Evolutionary conservation across 2,329 filamentous ascomycete genomes (phyloP), one percentile per base, ranked within the genome.

Genomic region (Xylariaceae sp.): DNA sequence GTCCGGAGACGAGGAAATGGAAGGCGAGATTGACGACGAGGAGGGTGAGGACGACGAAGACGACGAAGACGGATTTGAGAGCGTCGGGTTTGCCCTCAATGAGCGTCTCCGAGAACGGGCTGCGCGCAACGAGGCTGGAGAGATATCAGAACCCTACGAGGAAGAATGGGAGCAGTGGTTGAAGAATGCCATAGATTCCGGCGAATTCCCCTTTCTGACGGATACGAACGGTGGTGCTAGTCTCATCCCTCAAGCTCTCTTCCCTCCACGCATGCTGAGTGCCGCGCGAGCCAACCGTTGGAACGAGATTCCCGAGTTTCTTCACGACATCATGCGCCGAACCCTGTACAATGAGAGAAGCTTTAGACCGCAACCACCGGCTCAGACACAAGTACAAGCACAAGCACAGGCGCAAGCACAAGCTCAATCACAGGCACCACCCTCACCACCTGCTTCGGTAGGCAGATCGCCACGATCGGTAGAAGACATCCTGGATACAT

Each of bases 91-190:
- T 46, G 77, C 76, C 44, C 69, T 86, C 48, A 88, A 88, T 62
- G 77, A 85, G 65, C 79, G 80, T n/a, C 78, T 89, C 19, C 76
- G 82, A 46, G 81, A 83, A 54, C 81, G 83, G 44, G 84, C 82
- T 7, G 84, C 83, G 14, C 76, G 81, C 43, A 79, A 82, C 50
- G 82, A 85, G 57, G 79, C 82, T 4, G 84, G 83, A 41, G 80
- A 84, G 56, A 70, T 70, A 31, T 76, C 78, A 14, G 76, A 79
- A 43, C 77, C 82, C 22, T 76, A 89, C 59, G 86, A 89, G 63
- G 84, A 87, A 56, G 84, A 86, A 61, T 89, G 84, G 84, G 86
- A 89, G 67, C 84, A 87, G 66, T 89, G 85, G 81, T 73, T 89
- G 54, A 89, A 89, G 69, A 83, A 85, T 61, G 84, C 81, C 41